Conservation (phyloP, 1,139 yeast genomes). For the Schizosaccharomyces versatilis region DNA sequence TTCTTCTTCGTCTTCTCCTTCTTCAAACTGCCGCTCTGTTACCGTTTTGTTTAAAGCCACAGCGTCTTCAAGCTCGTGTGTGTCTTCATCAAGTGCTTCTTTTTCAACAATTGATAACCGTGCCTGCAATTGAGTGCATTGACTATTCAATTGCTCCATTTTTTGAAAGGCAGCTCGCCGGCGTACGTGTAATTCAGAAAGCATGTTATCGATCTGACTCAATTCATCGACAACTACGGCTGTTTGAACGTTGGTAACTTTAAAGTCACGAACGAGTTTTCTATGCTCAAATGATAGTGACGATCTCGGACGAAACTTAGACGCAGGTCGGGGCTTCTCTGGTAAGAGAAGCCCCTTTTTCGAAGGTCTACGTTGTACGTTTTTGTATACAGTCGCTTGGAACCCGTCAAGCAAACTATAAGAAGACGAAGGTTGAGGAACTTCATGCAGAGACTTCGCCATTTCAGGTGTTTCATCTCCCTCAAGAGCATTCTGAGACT, state of each 20-base stretch:
- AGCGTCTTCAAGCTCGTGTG: not conserved
- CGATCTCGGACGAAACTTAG: not conserved
- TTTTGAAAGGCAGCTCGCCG: not conserved
- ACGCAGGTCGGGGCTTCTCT: not conserved
- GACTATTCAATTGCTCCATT: not conserved
- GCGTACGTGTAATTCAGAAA: not conserved
- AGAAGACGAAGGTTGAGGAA: not conserved
- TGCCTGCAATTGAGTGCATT: not conserved
- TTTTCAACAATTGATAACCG: not conserved
- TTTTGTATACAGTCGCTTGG: not conserved
- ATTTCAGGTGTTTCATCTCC: not conserved
- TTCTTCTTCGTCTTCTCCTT: not conserved
- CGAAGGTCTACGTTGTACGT: too few species aligned
- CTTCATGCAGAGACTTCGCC: not conserved
- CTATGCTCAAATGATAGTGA: not conserved
- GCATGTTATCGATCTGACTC: not conserved
- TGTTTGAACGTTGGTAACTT: not conserved
- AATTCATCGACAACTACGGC: not conserved
- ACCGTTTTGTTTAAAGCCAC: not conserved
- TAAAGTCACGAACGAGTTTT: not conserved
- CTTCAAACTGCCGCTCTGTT: not conserved
- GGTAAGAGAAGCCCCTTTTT: too few species aligned
- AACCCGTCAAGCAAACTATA: constrained; percentile 1
- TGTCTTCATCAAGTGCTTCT: not conserved
- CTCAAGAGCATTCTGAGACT: not conserved